Percentiles rank a stretch among this genome's conserved stretches.
These are phyloP conservation scores for Geotrichum carabidarum DNA, from an alignment of 1,139 yeast species.

Conservation along the genomic window DNA sequence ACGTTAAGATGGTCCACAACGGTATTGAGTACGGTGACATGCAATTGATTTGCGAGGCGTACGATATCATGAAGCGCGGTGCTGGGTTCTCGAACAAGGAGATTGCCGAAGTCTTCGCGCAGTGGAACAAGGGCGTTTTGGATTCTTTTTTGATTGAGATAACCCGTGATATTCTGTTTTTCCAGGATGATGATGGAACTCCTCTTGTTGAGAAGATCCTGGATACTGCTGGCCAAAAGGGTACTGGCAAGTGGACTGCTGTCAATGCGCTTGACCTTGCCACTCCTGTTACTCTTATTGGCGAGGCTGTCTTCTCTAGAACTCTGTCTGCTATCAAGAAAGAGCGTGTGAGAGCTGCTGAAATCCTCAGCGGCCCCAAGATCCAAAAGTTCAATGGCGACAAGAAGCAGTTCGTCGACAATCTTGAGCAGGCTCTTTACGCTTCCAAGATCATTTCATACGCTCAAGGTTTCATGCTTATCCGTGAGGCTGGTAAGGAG, in stretches of 20 bases:
- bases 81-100: slow-evolving; percentile 88
- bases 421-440: slow-evolving; percentile 95
- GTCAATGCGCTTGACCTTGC: slow-evolving; percentile 96
- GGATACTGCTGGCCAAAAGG: slow-evolving; percentile 98
- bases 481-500: slow-evolving; percentile 96
- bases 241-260: slow-evolving; percentile 99
- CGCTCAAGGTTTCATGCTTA: slow-evolving; percentile 99
- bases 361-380: slow-evolving; percentile 73
- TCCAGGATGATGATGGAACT: slow-evolving; percentile 72
- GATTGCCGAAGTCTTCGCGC: slow-evolving; percentile 85
- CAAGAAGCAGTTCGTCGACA: slow-evolving; percentile 79
- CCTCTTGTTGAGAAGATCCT: slow-evolving; percentile 94
- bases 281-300: slow-evolving; percentile 96
- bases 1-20: slow-evolving; percentile 98
- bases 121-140: slow-evolving; percentile 96
- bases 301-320: slow-evolving; percentile 98
- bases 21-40: slow-evolving; percentile 99
- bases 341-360: slow-evolving; percentile 86
- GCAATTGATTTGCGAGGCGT: slow-evolving; percentile 98
- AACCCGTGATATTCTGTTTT: slow-evolving; percentile 89
- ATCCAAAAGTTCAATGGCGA: slow-evolving; percentile 56
- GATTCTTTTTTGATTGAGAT: slow-evolving; percentile 97
- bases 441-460: slow-evolving; percentile 98
- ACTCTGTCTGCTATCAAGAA: slow-evolving; percentile 87
- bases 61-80: slow-evolving; percentile 90